phyloP scores from a whole-genome alignment of 495 filamentous ascomycete genomes.

The Penicillium cosmopolitanum region DNA sequence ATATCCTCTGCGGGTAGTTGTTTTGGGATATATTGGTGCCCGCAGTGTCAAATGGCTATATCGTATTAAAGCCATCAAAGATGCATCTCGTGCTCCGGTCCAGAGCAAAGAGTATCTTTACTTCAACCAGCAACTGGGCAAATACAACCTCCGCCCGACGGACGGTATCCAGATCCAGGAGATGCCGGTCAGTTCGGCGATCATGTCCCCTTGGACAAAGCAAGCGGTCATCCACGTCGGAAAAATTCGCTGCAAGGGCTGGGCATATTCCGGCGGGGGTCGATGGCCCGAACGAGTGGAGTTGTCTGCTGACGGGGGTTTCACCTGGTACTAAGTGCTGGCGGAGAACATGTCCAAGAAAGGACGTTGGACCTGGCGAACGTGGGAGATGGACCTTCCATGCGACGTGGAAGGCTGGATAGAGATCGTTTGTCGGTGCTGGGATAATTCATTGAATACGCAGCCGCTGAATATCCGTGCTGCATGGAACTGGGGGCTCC shows the following conservation, averaged over 20 bases:
- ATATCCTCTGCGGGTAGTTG: slow-evolving; percentile 62
- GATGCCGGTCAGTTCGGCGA: slow-evolving; percentile 53
- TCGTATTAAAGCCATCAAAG: slow-evolving; percentile 41
- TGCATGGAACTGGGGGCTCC: slow-evolving; percentile 63
- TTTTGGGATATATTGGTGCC: slow-evolving; percentile 62
- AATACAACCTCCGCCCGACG: slow-evolving; percentile 37
- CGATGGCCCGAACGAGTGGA: slow-evolving; percentile 50
- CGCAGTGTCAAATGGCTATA: slow-evolving; percentile 50
- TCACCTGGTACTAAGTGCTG: slow-evolving; percentile 44
- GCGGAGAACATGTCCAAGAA: slow-evolving; percentile 40
- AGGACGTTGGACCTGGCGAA: slow-evolving; percentile 41
- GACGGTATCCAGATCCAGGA: slow-evolving; percentile 51
- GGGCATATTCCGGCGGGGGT: slow-evolving; percentile 51
- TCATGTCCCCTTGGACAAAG: slow-evolving; percentile 41
- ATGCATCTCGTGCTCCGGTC: slow-evolving; percentile 45
- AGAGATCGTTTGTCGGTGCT: slow-evolving; percentile 46
- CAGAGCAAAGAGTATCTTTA: slow-evolving; percentile 53
- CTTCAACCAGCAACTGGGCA: slow-evolving; percentile 44
- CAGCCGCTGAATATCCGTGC: slow-evolving; percentile 44
- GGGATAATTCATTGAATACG: slow-evolving; percentile 48
- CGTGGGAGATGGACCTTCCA: slow-evolving; percentile 44
- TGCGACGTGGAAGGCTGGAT: slow-evolving; percentile 49
- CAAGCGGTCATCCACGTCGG: slow-evolving; percentile 37
- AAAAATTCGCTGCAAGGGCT: slow-evolving; percentile 46
- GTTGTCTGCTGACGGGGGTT: slow-evolving; percentile 44